These are phyloP conservation scores for Syzygium syzygioides DNA, from an alignment of 441 rosid genomes.

Conservation along the genomic window DNA sequence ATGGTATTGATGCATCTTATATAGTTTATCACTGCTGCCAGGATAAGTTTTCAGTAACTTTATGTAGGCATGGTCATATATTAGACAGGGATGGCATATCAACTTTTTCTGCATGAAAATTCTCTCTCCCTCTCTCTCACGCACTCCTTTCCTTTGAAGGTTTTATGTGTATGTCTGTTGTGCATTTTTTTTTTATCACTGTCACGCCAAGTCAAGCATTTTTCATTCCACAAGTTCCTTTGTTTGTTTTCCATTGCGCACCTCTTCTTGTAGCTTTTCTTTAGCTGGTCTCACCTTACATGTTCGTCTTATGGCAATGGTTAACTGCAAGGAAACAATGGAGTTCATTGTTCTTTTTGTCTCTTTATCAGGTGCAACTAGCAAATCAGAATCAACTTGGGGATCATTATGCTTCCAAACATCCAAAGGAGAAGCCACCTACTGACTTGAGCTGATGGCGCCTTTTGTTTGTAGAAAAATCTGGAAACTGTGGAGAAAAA, in stretches of 20 bases:
- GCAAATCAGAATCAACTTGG: constrained; percentile 62
- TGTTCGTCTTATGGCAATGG: background rate
- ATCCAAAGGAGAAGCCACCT: constrained; percentile 68
- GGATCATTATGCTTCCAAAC: constrained; percentile 62
- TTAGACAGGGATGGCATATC: background rate
- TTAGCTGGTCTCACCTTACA: background rate
- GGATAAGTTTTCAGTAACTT: background rate
- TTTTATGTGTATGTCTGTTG: background rate
- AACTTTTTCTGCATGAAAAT: background rate
- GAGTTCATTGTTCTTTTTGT: background rate
- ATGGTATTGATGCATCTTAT: background rate
- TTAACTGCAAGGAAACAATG: background rate
- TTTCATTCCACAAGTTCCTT: background rate
- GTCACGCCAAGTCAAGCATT: background rate
- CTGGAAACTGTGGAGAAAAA: background rate
- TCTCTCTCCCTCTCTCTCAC: background rate
- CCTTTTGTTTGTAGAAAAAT: background rate
- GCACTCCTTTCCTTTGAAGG: background rate
- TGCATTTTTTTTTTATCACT: background rate
- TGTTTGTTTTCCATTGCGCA: background rate
- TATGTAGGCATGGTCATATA: background rate
- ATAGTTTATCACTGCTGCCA: background rate
- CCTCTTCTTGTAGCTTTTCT: background rate
- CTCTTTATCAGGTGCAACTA: constrained; percentile 39
- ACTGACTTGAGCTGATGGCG: constrained; percentile 35